Evolutionary conservation across 495 filamentous ascomycete genomes (phyloP).

Genomic region (Xylaria palmicola): DNA sequence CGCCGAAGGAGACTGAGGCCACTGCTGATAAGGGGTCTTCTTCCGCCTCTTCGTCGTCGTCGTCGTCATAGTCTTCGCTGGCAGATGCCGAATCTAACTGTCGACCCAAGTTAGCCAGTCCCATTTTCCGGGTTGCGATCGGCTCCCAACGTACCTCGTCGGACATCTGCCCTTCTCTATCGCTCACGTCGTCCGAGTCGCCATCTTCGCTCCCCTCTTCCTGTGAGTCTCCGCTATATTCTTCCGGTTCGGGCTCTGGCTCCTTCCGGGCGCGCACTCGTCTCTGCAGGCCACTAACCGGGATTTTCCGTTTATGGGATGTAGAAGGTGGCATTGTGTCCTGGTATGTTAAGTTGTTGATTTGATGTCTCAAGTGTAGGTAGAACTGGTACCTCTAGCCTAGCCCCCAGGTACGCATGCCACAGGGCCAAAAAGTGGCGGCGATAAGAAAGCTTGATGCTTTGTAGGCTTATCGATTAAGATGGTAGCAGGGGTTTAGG

Average conservation of each 20-base stretch:
- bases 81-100: constrained; percentile 21
- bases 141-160: neutral
- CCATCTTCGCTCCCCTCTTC: constrained; percentile 36
- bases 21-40: constrained; percentile 42
- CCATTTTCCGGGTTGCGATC: neutral
- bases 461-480: too few relatives aligned
- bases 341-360: neutral
- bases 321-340: constrained; percentile 17
- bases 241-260: constrained; percentile 51
- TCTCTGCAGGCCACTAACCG: constrained; percentile 48
- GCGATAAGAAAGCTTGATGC: too few relatives aligned
- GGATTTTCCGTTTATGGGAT: constrained; percentile 23
- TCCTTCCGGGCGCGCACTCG: constrained; percentile 59
- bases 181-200: constrained; percentile 19
- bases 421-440: neutral
- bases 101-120: neutral
- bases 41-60: constrained; percentile 29
- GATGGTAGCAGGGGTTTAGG: too few relatives aligned
- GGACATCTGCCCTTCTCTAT: neutral
- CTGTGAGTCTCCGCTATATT: constrained; percentile 30
- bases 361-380: neutral
- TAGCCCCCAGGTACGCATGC: neutral
- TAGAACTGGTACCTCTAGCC: too few relatives aligned
- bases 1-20: constrained; percentile 75
- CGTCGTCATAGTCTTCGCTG: constrained; percentile 27